Evolutionary conservation across 1,284 basidiomycete genomes (phyloP), one percentile per base, ranked within the genome.

Genomic region (Mycosarcoma mackinlayi): DNA sequence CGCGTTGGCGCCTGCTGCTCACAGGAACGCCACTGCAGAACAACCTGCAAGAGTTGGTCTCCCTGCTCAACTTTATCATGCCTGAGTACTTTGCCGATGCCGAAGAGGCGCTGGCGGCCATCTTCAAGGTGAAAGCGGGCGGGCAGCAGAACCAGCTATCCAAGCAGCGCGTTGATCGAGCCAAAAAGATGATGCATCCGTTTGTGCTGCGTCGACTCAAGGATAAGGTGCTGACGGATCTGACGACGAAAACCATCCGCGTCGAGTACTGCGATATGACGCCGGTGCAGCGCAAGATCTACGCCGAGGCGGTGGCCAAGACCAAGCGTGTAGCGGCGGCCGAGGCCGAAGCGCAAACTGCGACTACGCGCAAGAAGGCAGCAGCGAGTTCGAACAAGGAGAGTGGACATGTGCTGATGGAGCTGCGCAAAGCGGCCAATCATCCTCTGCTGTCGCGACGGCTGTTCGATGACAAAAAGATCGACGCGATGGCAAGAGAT

Each of bases 151-250:
- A 91, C 38, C 83, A 96, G 38, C 88, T 98, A 14, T 91, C 94
- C 6, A 89, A 92, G 80, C 91, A 94, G 81, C 89, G 94, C 42
- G 91, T 97, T 24, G 92, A 93, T 46, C 86, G 95, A 54, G 96
- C 96, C 6, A 96, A 98, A 85, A 93, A 92, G 83, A 97, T 99
- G 94, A 94, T 99, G 90, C 94, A 92, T 16, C 96, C 96, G 0
- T 99, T 99, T 82, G 94, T 98, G 25, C 87, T 99, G 19, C 91
- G 96, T 21, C 88, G 96, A 45, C 88, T 94, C 70, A 99, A 99
- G 84, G 58, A 63, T 6, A 82, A 95, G 88, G 95, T 99, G 1
- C 86, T 98, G 31, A 90, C 90, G 77, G 93, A 96, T 67, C 87
- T 99, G 18, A 94, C 94, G 1, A 89, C 90, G 66, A 98, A 98